Conservation (phyloP, 208 protist species). For the Crithidia expoeki region DNA sequence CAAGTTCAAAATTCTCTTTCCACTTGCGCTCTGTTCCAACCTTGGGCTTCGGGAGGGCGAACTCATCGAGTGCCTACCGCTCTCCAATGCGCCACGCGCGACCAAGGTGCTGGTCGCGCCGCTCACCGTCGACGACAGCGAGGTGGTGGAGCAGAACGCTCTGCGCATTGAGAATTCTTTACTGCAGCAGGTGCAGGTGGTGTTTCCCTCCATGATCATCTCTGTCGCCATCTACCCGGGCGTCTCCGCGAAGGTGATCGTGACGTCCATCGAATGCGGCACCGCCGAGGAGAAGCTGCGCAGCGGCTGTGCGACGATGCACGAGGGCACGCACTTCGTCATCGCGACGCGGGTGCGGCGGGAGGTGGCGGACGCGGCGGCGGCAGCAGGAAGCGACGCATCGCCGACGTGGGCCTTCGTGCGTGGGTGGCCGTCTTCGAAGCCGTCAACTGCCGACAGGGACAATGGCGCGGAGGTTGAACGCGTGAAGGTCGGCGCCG, state of each 20-base stretch:
- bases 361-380: conserved; percentile 12
- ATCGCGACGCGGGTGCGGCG: conserved; percentile 73
- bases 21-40: conserved; percentile 54
- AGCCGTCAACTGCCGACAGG: neutral
- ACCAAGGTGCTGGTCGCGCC: conserved; percentile 81
- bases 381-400: neutral
- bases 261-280: conserved; percentile 67
- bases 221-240: conserved; percentile 69
- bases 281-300: conserved; percentile 34
- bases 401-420: conserved; percentile 62
- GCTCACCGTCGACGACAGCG: conserved; percentile 89
- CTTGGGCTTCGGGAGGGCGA: conserved; percentile 61
- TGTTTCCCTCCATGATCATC: conserved; percentile 77
- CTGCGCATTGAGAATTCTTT: conserved; percentile 80
- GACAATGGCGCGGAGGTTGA: conserved; percentile 3
- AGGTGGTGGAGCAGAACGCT: conserved; percentile 92
- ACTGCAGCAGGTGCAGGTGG: conserved; percentile 86
- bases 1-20: conserved; percentile 61
- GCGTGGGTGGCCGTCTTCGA: conserved; percentile 31
- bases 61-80: conserved; percentile 60
- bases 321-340: conserved; percentile 85
- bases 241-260: conserved; percentile 66
- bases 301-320: conserved; percentile 73
- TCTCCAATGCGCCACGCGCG: conserved; percentile 45
- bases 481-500: conserved; percentile 5